Evolutionary conservation across 495 filamentous ascomycete genomes (phyloP).

Genomic region (Terfezia claveryi): DNA sequence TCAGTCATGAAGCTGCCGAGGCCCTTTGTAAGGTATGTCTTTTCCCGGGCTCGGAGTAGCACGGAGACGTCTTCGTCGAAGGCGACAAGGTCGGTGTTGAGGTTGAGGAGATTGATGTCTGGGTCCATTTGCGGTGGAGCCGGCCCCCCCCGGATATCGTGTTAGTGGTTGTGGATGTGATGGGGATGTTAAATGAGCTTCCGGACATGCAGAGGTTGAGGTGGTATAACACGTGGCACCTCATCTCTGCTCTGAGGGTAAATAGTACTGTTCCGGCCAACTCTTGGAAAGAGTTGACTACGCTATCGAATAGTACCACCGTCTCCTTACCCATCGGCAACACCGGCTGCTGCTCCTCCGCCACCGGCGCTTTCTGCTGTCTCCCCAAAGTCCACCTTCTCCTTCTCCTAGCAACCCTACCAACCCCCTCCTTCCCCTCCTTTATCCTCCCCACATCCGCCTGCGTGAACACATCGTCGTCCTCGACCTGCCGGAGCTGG

Average conservation of each 20-base stretch:
- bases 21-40: slow-evolving; percentile 27
- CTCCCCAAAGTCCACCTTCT: slow-evolving; percentile 72
- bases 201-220: slow-evolving; percentile 32
- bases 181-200: slow-evolving; percentile 30
- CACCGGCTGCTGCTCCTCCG: slow-evolving; percentile 19
- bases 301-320: slow-evolving; percentile 68
- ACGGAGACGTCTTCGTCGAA: slow-evolving; percentile 62
- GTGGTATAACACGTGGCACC: slow-evolving; percentile 56
- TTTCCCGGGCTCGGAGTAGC: slow-evolving; percentile 43
- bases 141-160: background rate
- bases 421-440: slow-evolving; percentile 7
- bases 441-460: background rate
- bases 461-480: slow-evolving; percentile 15
- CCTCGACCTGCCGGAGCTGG: slow-evolving; percentile 50
- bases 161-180: slow-evolving; percentile 43
- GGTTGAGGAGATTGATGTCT: slow-evolving; percentile 48
- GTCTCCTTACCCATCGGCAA: slow-evolving; percentile 78
- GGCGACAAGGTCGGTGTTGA: slow-evolving; percentile 58
- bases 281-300: slow-evolving; percentile 53
- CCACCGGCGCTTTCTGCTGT: slow-evolving; percentile 28
- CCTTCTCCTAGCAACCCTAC: slow-evolving; percentile 8
- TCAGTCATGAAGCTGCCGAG: slow-evolving; percentile 49
- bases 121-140: slow-evolving; percentile 33
- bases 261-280: slow-evolving; percentile 55
- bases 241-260: slow-evolving; percentile 69